Evolutionary conservation across 2,329 filamentous ascomycete species (phyloP).

Genomic region (Cercospora zeae-maydis): DNA sequence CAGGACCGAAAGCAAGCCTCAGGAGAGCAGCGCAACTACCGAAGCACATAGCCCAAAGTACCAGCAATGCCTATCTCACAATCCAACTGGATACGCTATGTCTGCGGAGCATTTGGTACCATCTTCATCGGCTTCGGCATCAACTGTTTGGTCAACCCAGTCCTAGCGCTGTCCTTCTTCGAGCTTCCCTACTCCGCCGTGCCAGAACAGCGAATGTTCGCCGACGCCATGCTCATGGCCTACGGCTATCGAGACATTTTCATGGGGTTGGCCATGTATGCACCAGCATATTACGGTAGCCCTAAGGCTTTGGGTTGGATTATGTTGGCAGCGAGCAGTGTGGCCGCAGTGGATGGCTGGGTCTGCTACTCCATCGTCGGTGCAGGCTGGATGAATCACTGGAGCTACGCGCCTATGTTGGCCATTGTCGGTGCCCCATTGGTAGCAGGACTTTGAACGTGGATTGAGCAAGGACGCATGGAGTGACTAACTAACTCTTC

Average conservation of each 20-base stretch:
- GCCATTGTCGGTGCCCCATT: background rate
- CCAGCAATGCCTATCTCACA: slow-evolving; percentile 8
- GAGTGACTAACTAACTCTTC: background rate
- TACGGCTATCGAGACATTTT: slow-evolving; percentile 9
- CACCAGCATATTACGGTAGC: slow-evolving; percentile 1
- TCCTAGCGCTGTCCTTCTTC: slow-evolving; percentile 7
- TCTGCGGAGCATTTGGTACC: slow-evolving; percentile 1
- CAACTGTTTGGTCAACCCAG: slow-evolving; percentile 3
- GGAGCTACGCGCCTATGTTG: slow-evolving; percentile 8
- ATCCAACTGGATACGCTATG: slow-evolving; percentile 1
- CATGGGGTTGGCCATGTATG: slow-evolving; percentile 1
- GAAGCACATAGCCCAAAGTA: background rate
- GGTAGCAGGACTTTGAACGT: background rate
- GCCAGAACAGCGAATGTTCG: slow-evolving; percentile 2
- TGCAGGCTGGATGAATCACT: slow-evolving; percentile 5
- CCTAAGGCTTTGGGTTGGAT: slow-evolving; percentile 1
- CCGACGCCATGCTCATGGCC: slow-evolving; percentile 1
- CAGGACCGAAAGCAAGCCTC: background rate
- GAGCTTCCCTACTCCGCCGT: slow-evolving; percentile 2
- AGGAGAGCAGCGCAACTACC: background rate
- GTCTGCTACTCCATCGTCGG: background rate
- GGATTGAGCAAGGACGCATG: background rate
- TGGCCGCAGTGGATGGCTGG: slow-evolving; percentile 3
- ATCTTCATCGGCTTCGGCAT: slow-evolving; percentile 11
- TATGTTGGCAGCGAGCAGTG: slow-evolving; percentile 5